These are phyloP conservation scores for Rhododendron vialii DNA, from an alignment of 148 eudicot species.

Conservation along the genomic window DNA sequence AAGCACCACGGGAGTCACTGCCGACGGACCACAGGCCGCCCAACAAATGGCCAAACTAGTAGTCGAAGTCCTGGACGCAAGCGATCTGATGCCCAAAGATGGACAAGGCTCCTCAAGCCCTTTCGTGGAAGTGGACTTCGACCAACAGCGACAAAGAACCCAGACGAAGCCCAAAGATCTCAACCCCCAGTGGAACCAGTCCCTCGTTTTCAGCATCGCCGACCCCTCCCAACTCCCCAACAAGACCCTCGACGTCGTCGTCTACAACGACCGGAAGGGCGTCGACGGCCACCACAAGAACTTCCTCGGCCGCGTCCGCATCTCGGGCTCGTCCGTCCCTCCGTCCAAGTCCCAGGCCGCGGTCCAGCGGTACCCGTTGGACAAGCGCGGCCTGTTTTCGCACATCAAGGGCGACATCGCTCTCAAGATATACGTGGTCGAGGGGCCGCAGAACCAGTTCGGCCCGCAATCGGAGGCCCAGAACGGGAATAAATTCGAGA, in stretches of 20 bases:
- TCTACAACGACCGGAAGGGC: constrained; percentile 43
- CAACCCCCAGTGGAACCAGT: constrained; percentile 73
- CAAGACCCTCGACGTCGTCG: constrained; percentile 41
- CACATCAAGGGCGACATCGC: constrained; percentile 81
- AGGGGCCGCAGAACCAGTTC: constrained; percentile 8
- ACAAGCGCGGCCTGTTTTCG: constrained; percentile 73
- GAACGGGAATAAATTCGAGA: not conserved
- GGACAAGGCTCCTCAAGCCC: constrained; percentile 93
- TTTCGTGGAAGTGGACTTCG: constrained; percentile 63
- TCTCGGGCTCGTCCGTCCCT: constrained; percentile 60
- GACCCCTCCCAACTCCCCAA: constrained; percentile 23
- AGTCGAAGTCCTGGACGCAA: constrained; percentile 65
- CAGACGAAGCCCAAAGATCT: constrained; percentile 63
- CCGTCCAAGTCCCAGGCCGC: constrained; percentile 32
- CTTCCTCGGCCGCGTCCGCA: constrained; percentile 78
- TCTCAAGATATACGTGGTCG: constrained; percentile 37
- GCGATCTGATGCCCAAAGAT: constrained; percentile 91
- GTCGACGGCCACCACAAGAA: constrained; percentile 29
- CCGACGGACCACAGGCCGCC: not conserved
- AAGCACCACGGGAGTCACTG: not conserved
- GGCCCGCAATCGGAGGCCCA: not conserved
- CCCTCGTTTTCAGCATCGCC: constrained; percentile 44
- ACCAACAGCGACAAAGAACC: constrained; percentile 40
- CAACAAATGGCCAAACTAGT: constrained; percentile 56
- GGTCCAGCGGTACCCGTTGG: constrained; percentile 72